These are phyloP conservation scores for Erodium texanum DNA, from an alignment of 441 rosid species.

Conservation along the genomic window DNA sequence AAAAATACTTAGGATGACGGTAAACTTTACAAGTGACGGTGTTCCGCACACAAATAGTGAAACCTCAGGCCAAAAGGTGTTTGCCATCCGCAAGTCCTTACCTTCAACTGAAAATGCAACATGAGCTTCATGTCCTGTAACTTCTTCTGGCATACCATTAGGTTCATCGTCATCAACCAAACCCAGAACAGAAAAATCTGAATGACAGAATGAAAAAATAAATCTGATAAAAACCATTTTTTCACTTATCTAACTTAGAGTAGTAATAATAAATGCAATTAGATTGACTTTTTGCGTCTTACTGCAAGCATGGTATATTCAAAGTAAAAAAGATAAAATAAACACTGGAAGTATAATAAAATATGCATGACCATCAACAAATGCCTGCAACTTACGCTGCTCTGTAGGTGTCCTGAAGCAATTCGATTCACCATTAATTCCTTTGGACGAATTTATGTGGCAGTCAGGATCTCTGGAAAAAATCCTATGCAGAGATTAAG, in stretches of 20 bases:
- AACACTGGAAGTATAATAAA: neutral
- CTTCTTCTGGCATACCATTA: slow-evolving; percentile 27
- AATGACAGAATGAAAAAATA: slow-evolving; percentile 13
- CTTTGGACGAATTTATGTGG: slow-evolving; percentile 22
- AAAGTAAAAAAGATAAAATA: too few relatives aligned
- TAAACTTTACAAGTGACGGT: neutral
- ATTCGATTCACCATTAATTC: slow-evolving; percentile 22
- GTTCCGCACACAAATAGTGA: slow-evolving; percentile 6
- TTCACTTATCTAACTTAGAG: too few relatives aligned
- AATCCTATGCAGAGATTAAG: slow-evolving; percentile 23
- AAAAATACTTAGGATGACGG: neutral
- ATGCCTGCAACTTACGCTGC: slow-evolving; percentile 32
- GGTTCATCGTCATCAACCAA: slow-evolving; percentile 57
- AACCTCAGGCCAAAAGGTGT: slow-evolving; percentile 1
- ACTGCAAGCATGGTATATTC: too few relatives aligned
- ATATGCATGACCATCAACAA: neutral
- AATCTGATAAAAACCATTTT: too few relatives aligned
- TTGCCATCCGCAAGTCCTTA: slow-evolving; percentile 21
- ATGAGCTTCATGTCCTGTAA: slow-evolving; percentile 51
- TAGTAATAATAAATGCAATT: too few relatives aligned
- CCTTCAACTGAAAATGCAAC: slow-evolving; percentile 85
- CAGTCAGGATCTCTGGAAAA: slow-evolving; percentile 20
- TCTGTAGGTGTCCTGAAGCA: slow-evolving; percentile 29
- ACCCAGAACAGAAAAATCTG: slow-evolving; percentile 63
- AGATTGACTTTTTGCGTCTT: too few relatives aligned